phyloP scores from a whole-genome alignment of 805 yeast genomes.

The Kodamaea neixiangensis region DNA sequence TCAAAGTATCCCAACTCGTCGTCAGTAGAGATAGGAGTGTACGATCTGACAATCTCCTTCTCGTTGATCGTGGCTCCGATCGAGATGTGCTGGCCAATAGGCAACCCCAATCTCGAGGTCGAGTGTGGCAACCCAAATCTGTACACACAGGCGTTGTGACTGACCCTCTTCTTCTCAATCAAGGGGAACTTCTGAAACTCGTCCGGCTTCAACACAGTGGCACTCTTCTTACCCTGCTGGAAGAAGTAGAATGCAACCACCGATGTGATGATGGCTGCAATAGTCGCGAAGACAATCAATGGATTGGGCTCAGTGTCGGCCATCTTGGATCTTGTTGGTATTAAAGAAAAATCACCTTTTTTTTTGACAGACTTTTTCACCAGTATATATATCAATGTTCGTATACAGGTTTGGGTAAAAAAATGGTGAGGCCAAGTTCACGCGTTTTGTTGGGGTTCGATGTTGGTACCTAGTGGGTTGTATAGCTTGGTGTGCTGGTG shows the following conservation, averaged over 20 bases:
- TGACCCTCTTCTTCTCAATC: conserved; percentile 69
- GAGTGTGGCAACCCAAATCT: conserved; percentile 80
- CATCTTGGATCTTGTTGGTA: background rate
- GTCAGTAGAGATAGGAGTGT: conserved; percentile 86
- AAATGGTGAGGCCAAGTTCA: background rate
- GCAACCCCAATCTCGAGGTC: conserved; percentile 77
- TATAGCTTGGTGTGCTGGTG: no score
- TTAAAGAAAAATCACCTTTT: conserved; percentile 3
- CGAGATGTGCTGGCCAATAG: conserved; percentile 92
- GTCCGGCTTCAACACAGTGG: conserved; percentile 62
- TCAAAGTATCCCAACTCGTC: conserved; percentile 82
- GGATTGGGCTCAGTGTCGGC: conserved; percentile 42
- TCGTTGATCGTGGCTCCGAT: conserved; percentile 75
- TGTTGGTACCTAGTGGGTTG: no score
- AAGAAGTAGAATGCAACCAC: conserved; percentile 36
- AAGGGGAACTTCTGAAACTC: conserved; percentile 78
- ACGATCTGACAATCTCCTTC: conserved; percentile 80
- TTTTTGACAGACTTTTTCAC: background rate
- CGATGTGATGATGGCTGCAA: conserved; percentile 37
- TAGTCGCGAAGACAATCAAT: conserved; percentile 39
- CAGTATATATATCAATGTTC: conserved; percentile 1
- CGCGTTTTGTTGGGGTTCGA: background rate
- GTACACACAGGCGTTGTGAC: conserved; percentile 81
- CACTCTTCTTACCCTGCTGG: conserved; percentile 36
- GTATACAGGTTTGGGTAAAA: background rate